Base-by-base conservation (phyloP, 148 eudicot species). In the Vaccinium vitisidaea region DNA sequence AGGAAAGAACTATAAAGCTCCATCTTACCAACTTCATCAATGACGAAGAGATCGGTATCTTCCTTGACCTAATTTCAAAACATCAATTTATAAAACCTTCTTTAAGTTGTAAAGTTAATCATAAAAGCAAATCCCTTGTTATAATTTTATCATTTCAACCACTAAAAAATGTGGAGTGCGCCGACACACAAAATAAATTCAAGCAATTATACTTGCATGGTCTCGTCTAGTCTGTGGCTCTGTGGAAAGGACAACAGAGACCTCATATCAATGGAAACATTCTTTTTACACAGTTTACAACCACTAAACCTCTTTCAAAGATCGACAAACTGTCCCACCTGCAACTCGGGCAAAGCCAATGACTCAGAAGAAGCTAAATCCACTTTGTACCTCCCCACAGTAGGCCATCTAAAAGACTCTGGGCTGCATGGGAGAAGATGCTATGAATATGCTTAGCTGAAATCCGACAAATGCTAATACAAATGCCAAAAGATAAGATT, bases 1-100 rank as follows among this genome's bases (percentile, higher is more conserved):
- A 81, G 99, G 97, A 81, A 94, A 91, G 87, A 93, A 96, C 99
- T 93, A 88, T 80, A 94, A 75, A 96, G 86, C 92, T 96, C 99
- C 99, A 96, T 96, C 84, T 94, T 94, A 52, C 99, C 98, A 87
- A 96, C 90, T 89, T 96, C 99, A 87, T 96, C 99, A 52, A 96
- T 93, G 76, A 96, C 67, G 81, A 94, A 92, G 80, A 96, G 88
- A 86, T 96, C 94, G 14, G 94, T 93, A 87, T 91, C 98, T 87
- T 92, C 98, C 86, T 91, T 92, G 69, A 94, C 90, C 99, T 96
- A 92, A 88, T 52, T 84, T 77, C 8, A 83, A 54, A 71, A 76
- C 12, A 54, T 18, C 46, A 11, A 43, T 77, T 54, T 53, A n/a
- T 36, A 49, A 49, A 49, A 25, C 2, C 10, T 5, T 32, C 1